Percentiles rank a stretch among this genome's conserved stretches.
phyloP scores from a whole-genome alignment of 1,284 basidiomycete genomes.

The Ganoderma boninense region DNA sequence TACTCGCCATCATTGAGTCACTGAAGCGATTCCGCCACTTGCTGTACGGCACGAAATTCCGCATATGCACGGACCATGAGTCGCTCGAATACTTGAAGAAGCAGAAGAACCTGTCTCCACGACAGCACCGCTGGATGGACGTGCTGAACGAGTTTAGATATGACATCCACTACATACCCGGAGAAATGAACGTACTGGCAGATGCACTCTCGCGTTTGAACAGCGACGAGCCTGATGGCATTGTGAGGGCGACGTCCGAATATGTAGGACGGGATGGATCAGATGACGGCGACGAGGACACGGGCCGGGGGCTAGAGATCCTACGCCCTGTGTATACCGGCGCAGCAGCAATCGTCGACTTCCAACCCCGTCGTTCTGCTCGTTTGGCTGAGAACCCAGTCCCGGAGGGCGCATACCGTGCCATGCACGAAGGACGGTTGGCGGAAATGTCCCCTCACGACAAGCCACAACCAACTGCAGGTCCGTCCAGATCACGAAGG shows the following conservation, averaged over 20 bases:
- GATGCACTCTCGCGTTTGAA: background rate
- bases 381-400: background rate
- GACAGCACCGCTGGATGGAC: conserved; percentile 1
- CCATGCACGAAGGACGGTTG: no score
- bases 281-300: background rate
- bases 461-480: no score
- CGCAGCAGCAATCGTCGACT: background rate
- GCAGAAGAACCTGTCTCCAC: background rate
- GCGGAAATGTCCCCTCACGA: no score
- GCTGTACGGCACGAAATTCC: background rate
- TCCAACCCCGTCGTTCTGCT: background rate
- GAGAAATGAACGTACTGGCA: background rate
- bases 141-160: background rate
- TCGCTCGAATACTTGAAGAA: background rate
- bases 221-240: background rate
- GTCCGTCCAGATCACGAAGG: no score
- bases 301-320: background rate
- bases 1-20: background rate
- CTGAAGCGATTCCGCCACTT: background rate
- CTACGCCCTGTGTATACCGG: background rate
- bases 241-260: background rate
- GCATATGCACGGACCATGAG: background rate
- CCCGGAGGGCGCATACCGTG: background rate
- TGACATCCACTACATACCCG: background rate
- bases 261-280: background rate